A percentile compares a stretch with the other conserved stretches of the same genome.
Conservation (phyloP, 371 early-diverging fungal genomes). For the Parasitella parasitica region DNA sequence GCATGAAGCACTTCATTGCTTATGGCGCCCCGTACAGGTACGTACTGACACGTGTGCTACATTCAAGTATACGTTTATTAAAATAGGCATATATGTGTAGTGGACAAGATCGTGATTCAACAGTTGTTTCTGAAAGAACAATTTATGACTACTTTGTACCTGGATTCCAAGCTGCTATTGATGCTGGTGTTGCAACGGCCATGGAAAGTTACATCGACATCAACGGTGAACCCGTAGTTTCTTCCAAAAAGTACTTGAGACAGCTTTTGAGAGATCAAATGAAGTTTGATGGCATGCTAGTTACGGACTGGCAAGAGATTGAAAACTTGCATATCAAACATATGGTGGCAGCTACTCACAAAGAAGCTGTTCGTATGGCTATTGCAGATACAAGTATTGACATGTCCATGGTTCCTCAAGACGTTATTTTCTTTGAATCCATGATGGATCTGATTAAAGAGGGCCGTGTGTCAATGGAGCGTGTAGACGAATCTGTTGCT, state of each 20-base stretch:
- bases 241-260: constrained; percentile 55
- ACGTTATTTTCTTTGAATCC: constrained; percentile 45
- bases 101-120: constrained; percentile 63
- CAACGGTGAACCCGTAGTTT: constrained; percentile 64
- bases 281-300: constrained; percentile 62
- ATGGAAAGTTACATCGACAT: constrained; percentile 71
- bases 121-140: constrained; percentile 58
- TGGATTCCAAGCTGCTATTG: constrained; percentile 61
- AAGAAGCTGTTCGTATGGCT: constrained; percentile 48
- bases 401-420: constrained; percentile 67
- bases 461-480: constrained; percentile 27
- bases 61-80: too few species aligned
- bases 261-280: constrained; percentile 58
- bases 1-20: constrained; percentile 53
- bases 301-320: constrained; percentile 69
- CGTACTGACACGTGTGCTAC: too few species aligned
- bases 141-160: constrained; percentile 66
- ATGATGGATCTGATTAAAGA: constrained; percentile 39
- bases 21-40: constrained; percentile 41
- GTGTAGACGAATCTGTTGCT: constrained; percentile 55
- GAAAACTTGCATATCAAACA: constrained; percentile 57
- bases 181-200: constrained; percentile 66
- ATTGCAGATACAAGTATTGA: constrained; percentile 59
- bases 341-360: constrained; percentile 41
- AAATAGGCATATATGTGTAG: constrained; percentile 21